Conservation (phyloP, 352 stramenopile species). For the Pythium rishiriense region DNA sequence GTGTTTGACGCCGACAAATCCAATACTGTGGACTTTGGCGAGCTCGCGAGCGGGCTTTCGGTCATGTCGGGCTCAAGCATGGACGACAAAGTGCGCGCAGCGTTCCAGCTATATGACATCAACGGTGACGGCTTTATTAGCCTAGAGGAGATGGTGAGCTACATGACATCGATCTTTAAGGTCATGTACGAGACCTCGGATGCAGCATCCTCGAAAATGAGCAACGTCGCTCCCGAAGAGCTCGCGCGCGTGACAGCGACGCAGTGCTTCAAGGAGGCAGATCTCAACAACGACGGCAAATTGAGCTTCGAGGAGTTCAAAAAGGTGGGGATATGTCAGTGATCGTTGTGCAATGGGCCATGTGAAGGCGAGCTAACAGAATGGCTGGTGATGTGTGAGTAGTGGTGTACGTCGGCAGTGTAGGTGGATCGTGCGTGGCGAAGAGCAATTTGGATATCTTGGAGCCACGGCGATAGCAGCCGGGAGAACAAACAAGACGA, state of each 20-base stretch:
- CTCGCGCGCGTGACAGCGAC: constrained; percentile 75
- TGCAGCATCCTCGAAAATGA: constrained; percentile 71
- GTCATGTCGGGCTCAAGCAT: constrained; percentile 85
- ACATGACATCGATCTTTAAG: constrained; percentile 89
- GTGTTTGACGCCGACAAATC: constrained; percentile 85
- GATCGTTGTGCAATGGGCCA: background rate
- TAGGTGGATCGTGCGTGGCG: constrained; percentile 17
- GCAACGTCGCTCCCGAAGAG: constrained; percentile 64
- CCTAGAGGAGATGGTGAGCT: constrained; percentile 85
- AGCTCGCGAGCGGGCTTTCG: constrained; percentile 82
- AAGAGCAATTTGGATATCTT: constrained; percentile 1
- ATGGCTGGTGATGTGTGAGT: background rate
- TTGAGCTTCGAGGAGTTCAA: constrained; percentile 91
- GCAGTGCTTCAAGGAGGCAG: constrained; percentile 86
- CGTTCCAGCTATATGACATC: constrained; percentile 86
- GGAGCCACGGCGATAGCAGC: constrained; percentile 17
- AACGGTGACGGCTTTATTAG: constrained; percentile 86
- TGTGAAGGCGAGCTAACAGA: background rate
- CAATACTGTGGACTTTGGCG: constrained; percentile 86
- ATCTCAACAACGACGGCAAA: constrained; percentile 83
- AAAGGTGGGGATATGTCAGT: constrained; percentile 45
- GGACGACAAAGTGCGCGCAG: constrained; percentile 84
- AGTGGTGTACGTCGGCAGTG: constrained; percentile 23
- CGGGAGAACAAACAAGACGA: constrained; percentile 12
- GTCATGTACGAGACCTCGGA: constrained; percentile 90